A percentile compares a stretch with the other conserved stretches of the same genome.
These are phyloP conservation scores for Furcasterigmium furcatum DNA, from an alignment of 2,329 filamentous ascomycete genomes.

Conservation along the genomic window DNA sequence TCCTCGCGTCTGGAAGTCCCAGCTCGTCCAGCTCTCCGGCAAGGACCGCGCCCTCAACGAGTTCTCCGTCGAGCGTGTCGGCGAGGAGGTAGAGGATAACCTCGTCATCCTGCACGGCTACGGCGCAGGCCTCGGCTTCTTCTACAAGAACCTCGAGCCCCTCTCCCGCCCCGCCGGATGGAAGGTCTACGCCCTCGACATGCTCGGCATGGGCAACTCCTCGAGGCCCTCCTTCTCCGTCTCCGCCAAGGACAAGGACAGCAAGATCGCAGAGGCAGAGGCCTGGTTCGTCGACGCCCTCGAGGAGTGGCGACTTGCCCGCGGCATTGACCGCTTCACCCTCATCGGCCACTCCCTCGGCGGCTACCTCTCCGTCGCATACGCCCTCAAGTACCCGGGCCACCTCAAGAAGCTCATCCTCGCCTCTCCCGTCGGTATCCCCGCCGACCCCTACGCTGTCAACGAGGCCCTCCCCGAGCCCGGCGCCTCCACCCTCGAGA, in stretches of 20 bases:
- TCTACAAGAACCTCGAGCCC: conserved; percentile 96
- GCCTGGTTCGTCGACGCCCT: conserved; percentile 94
- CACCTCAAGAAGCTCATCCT: conserved; percentile 94
- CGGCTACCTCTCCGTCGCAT: conserved; percentile 91
- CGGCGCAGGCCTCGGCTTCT: conserved; percentile 92
- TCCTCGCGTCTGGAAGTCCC: conserved; percentile 79
- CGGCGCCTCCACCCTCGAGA: conserved; percentile 66
- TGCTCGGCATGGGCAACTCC: conserved; percentile 26
- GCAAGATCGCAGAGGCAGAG: conserved; percentile 85
- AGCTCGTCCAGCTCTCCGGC: conserved; percentile 79
- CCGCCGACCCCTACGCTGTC: conserved; percentile 89
- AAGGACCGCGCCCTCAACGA: conserved; percentile 89
- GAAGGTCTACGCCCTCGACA: conserved; percentile 71
- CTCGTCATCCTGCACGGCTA: conserved; percentile 97
- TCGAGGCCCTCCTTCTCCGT: conserved; percentile 57
- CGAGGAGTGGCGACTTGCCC: conserved; percentile 89
- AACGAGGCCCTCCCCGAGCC: conserved; percentile 78
- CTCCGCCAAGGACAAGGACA: conserved; percentile 73
- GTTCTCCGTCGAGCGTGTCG: conserved; percentile 82
- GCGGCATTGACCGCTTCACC: conserved; percentile 90
- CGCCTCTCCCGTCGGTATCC: conserved; percentile 90
- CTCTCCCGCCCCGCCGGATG: conserved; percentile 76
- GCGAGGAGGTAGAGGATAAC: conserved; percentile 76
- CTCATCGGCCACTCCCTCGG: conserved; percentile 90
- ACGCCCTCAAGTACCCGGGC: conserved; percentile 94